Evolutionary conservation across 2,329 filamentous ascomycete species (phyloP), one percentile per base, ranked within the genome.

Genomic region (Fusarium foetens): DNA sequence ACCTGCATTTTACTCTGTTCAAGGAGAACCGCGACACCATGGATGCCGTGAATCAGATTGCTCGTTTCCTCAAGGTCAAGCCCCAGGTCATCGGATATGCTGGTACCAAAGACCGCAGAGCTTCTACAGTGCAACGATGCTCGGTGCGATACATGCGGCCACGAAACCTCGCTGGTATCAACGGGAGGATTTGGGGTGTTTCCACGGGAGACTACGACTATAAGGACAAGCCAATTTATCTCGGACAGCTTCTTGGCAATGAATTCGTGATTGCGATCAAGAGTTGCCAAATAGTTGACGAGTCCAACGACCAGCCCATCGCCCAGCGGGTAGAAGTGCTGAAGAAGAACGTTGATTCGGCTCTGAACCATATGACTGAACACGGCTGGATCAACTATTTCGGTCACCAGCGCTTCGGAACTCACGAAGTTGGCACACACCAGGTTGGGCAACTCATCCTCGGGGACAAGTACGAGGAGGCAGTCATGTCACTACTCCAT

Each of bases 11-110:
- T 80, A 95, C 93, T 1, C 86, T 98, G 57, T 97, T 95, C 88
- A 98, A 98, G 83, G 95, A 97, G 83, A 98, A 98, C 83, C 95
- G 95, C 79, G 95, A 98, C 79, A 98, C 95, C 2, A 97, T 97
- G 93, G 95, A 98, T 76, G 92, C 94, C 1, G 86, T 97, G 58
- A 91, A 90, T 58, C 93, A 92, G 77, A 87, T 98, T 43, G 89
- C 91, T 2, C 92, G 92, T 46, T 88, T 92, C 71, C 83, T 97
- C 70, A 93, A 92, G 78, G 85, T 93, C 71, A 94, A 93, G 79
- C 86, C 88, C 31, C 93, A 95, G 75, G 87, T 90, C 64, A 95
- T 97, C 76, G 85, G 85, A 49, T 89, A 89, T 59, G 94, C 95
- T 7, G 95, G 95, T 13, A 98, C 94, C 65, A 98, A 98, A 82